These are phyloP conservation scores for Penicillium hordei DNA, from an alignment of 2,329 filamentous ascomycete species.

Conservation along the genomic window DNA sequence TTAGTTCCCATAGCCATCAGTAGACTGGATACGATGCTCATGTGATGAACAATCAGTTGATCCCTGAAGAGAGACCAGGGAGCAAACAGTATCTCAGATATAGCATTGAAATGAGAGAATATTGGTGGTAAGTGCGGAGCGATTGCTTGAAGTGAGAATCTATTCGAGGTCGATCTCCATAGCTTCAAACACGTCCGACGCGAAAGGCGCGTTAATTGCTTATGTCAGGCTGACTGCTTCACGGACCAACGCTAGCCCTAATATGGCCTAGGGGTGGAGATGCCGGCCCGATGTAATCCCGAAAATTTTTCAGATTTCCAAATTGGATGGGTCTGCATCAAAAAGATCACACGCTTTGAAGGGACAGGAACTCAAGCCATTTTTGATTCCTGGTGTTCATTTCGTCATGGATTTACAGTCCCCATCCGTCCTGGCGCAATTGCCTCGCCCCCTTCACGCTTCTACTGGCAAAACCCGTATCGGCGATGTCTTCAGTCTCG, in stretches of 20 bases:
- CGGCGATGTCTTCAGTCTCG: constrained; percentile 54
- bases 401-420: constrained; percentile 45
- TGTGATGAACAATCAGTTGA: constrained; percentile 23
- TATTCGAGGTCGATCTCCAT: constrained; percentile 3
- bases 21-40: constrained; percentile 27
- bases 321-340: constrained; percentile 20
- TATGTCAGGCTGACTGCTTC: constrained; percentile 21
- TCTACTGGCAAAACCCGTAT: constrained; percentile 43
- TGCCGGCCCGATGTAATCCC: constrained; percentile 32
- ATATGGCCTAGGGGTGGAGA: constrained; percentile 13
- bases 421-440: constrained; percentile 47
- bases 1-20: constrained; percentile 41
- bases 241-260: constrained; percentile 9
- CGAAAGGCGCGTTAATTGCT: constrained; percentile 24
- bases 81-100: neutral
- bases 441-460: constrained; percentile 46
- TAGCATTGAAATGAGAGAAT: constrained; percentile 6
- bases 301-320: constrained; percentile 40
- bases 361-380: constrained; percentile 9
- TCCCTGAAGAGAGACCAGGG: constrained; percentile 20
- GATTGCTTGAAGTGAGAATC: neutral
- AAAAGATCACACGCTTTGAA: constrained; percentile 22
- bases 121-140: neutral
- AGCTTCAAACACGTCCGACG: constrained; percentile 21
- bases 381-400: constrained; percentile 7